A percentile compares a stretch with the other conserved stretches of the same genome.
Evolutionary conservation across 768 basidiomycete genomes (phyloP).

Genomic region (Dendrothele bispora): DNA sequence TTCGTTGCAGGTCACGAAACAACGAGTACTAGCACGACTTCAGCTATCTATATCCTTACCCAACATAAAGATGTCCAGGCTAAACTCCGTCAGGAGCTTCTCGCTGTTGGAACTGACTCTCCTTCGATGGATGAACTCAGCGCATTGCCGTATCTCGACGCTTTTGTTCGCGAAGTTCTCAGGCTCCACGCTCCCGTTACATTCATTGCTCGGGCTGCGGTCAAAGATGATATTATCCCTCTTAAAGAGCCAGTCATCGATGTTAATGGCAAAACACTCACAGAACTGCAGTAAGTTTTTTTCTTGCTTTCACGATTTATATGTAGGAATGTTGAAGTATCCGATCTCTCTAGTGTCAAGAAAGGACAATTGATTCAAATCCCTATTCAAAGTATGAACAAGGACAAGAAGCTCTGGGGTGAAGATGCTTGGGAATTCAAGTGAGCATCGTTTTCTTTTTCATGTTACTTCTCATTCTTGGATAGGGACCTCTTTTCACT

Average conservation of each 20-base stretch:
- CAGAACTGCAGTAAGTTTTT: slow-evolving; percentile 37
- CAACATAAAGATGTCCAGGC: slow-evolving; percentile 48
- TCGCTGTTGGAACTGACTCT: slow-evolving; percentile 48
- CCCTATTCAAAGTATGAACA: slow-evolving; percentile 54
- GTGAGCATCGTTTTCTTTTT: slow-evolving; percentile 29
- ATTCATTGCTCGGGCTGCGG: slow-evolving; percentile 40
- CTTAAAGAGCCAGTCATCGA: slow-evolving; percentile 46
- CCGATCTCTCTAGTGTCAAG: slow-evolving; percentile 25
- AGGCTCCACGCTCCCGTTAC: slow-evolving; percentile 56
- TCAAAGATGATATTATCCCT: slow-evolving; percentile 54
- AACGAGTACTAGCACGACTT: slow-evolving; percentile 46
- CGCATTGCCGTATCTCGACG: slow-evolving; percentile 67
- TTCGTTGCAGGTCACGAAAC: slow-evolving; percentile 45
- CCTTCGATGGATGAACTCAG: slow-evolving; percentile 73
- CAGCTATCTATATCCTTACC: slow-evolving; percentile 60
- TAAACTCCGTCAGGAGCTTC: slow-evolving; percentile 60
- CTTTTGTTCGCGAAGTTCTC: slow-evolving; percentile 59
- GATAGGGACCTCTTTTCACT: not conserved
- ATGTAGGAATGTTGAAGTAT: not conserved
- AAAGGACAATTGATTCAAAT: slow-evolving; percentile 47
- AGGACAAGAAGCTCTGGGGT: slow-evolving; percentile 57
- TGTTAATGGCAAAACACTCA: slow-evolving; percentile 35
- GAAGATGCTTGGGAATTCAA: slow-evolving; percentile 59
- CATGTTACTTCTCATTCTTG: not conserved
- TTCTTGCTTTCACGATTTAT: not conserved